Evolutionary conservation across 2,329 filamentous ascomycete genomes (phyloP), one percentile per base, ranked within the genome.

Genomic region (Diaporthe humulicola): DNA sequence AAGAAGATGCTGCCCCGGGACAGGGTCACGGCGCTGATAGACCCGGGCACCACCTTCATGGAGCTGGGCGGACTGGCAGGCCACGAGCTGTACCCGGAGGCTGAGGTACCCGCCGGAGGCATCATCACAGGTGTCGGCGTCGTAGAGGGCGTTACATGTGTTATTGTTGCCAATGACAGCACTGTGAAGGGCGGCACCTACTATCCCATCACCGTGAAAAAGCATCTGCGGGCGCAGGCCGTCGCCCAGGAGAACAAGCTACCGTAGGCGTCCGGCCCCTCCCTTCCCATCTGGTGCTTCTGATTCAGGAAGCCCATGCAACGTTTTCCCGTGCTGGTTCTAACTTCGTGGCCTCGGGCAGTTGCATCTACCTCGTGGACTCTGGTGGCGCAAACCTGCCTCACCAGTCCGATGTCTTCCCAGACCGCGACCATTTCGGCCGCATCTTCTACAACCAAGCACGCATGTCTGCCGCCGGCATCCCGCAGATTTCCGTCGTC

Each of bases 361-460:
- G 90, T 54, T 98, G 96, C 84, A 94, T 99, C 82, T 99, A 98
- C 85, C 90, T 99, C 33, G 97, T 98, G 73, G 96, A 99, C 83
- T 98, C 95, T 7, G 96, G 97, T 61, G 96, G 96, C 77, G 97
- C 96, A 74, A 98, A 98, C 83, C 90, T 99, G 25, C 97, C 96
- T 19, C 94, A 98, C 81, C 96, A 99, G 85, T 93, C 96, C 50
- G 95, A 98, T 81, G 96, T 98, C 74, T 98, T 99, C 83, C 97
- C 96, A 1, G 96, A 98, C 83, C 90, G 93, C 78, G 95, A 98
- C 72, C 96, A 98, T 84, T 98, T 99, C 82, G 95, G 96, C 48
- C 94, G 96, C 78, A 98, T 98, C 82, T 99, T 99, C 88, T 99
- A 94, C 88, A 98, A 99, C 86, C 96, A 99, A 85, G 96, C 97